Evolutionary conservation across 1,139 yeast genomes (phyloP).

Genomic region (Citeromyces siamensis): DNA sequence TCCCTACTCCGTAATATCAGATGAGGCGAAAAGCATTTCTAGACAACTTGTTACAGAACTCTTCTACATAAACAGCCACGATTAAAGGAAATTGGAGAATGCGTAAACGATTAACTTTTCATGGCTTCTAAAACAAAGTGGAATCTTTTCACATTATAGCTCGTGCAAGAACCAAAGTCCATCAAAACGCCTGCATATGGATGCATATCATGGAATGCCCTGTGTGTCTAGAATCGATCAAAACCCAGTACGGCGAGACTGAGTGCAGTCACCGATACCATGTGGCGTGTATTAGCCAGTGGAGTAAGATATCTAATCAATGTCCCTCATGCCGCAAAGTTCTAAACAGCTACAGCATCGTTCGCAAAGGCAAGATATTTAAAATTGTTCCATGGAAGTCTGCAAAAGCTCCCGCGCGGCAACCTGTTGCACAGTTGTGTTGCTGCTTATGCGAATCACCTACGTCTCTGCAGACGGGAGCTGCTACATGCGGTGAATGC

Average conservation of each 20-base stretch:
- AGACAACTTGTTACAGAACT: no score
- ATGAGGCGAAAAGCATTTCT: no score
- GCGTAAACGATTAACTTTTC: no score
- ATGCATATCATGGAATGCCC: conserved; percentile 3
- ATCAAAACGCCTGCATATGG: no score
- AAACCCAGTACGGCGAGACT: neutral
- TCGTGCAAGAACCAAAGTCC: no score
- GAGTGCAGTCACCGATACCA: neutral
- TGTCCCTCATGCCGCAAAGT: conserved; percentile 1
- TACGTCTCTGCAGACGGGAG: neutral
- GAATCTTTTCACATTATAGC: no score
- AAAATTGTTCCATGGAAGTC: neutral
- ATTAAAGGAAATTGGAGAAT: no score
- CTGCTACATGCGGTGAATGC: conserved; percentile 1
- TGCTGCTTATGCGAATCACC: conserved; percentile 1
- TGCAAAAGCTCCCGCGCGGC: neutral
- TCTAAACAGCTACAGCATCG: neutral
- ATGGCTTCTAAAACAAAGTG: no score
- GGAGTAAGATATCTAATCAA: neutral
- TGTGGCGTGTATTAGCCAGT: neutral
- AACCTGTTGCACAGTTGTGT: neutral
- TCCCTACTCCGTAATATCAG: no score
- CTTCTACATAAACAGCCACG: no score
- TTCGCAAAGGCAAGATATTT: conserved; percentile 1
- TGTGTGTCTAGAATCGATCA: neutral